Evolutionary conservation across 1,284 basidiomycete species (phyloP).

Genomic region (Waitea zeae): DNA sequence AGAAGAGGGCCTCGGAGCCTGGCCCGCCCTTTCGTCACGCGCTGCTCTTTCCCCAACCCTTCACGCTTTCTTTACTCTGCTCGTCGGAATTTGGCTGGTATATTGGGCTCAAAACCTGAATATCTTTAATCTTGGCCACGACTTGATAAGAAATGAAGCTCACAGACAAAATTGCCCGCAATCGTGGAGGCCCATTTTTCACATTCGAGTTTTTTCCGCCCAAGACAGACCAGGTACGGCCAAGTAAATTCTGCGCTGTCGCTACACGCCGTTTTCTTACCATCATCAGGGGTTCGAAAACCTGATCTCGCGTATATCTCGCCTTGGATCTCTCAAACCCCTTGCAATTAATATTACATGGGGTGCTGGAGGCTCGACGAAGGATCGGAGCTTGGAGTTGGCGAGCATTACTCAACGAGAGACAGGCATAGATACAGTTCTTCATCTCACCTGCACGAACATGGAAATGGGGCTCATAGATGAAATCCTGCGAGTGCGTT

Average conservation of each 20-base stretch:
- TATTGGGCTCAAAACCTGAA: no score
- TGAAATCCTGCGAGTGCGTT: slow-evolving; percentile 56
- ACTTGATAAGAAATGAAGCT: slow-evolving; percentile 64
- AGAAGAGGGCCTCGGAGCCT: no score
- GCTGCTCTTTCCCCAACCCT: no score
- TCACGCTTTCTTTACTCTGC: no score
- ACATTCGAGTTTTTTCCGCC: slow-evolving; percentile 95
- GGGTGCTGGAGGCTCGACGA: slow-evolving; percentile 94
- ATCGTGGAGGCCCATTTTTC: slow-evolving; percentile 46
- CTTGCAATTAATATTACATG: slow-evolving; percentile 83
- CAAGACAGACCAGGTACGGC: slow-evolving; percentile 63
- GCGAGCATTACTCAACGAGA: slow-evolving; percentile 56
- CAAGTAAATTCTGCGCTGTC: slow-evolving; percentile 4
- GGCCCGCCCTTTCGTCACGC: no score
- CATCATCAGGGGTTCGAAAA: slow-evolving; percentile 64
- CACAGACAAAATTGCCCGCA: slow-evolving; percentile 37
- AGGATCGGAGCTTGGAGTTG: slow-evolving; percentile 76
- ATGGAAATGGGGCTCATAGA: slow-evolving; percentile 85
- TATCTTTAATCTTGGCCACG: no score
- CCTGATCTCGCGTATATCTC: slow-evolving; percentile 62
- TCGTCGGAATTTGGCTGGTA: no score
- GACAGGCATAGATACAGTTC: slow-evolving; percentile 65
- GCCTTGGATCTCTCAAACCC: slow-evolving; percentile 53
- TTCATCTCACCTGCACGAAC: slow-evolving; percentile 98
- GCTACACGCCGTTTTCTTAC: not conserved